Percentiles rank a stretch among this genome's conserved stretches.
phyloP scores from a whole-genome alignment of 140 eudicot genomes.

The Oenanthe javanica region DNA sequence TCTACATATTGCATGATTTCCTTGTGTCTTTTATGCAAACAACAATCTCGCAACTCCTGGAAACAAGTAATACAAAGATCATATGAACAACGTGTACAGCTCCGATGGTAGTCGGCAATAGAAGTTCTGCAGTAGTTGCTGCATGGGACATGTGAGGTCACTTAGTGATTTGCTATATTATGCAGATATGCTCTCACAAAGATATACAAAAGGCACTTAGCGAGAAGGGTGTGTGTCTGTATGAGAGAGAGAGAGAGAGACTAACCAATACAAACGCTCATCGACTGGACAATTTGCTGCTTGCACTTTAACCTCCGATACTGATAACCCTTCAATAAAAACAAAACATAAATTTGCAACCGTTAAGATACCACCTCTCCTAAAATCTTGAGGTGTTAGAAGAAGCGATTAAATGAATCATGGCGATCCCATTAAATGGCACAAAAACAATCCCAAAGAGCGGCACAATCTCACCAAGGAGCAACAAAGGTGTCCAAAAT shows the following conservation, averaged over 20 bases:
- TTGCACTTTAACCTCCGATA: constrained; percentile 29
- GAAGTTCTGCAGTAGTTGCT: constrained; percentile 26
- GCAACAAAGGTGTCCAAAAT: too few species aligned
- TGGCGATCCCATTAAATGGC: too few species aligned
- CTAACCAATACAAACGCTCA: constrained; percentile 71
- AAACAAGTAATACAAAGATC: constrained; percentile 26
- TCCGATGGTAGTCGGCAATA: constrained; percentile 22
- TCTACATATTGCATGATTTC: constrained; percentile 1
- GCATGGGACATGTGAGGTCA: constrained; percentile 6
- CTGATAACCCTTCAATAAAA: constrained; percentile 29
- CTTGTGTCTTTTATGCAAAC: constrained; percentile 2
- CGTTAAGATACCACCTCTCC: neutral
- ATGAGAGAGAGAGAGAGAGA: neutral
- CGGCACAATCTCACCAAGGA: too few species aligned
- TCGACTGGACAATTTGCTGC: constrained; percentile 18
- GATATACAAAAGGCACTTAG: too few species aligned
- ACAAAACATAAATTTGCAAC: neutral
- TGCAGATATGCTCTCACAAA: neutral
- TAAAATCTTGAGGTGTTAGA: too few species aligned
- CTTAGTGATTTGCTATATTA: neutral
- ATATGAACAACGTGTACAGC: constrained; percentile 19
- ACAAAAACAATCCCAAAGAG: too few species aligned
- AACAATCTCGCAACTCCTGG: constrained; percentile 21
- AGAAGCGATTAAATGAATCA: neutral
- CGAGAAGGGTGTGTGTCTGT: too few species aligned